A percentile compares a stretch with the other conserved stretches of the same genome.
These are phyloP conservation scores for Atkinsonella hypoxylon DNA, from an alignment of 2,329 filamentous ascomycete species.

Conservation along the genomic window DNA sequence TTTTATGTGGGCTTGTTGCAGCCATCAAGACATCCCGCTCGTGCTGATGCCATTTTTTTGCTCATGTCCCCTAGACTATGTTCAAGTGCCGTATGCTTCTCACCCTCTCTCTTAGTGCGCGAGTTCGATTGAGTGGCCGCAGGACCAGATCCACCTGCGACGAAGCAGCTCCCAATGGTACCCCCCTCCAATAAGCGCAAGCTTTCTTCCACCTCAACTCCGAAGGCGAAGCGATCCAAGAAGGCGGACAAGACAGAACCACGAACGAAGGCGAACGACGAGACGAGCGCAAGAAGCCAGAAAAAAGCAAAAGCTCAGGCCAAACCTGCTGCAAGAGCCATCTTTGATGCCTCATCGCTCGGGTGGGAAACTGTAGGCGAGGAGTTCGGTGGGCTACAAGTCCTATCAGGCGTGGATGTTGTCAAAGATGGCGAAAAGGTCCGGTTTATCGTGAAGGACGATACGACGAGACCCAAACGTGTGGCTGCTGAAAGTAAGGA, in stretches of 20 bases:
- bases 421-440: constrained; percentile 50
- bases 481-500: constrained; percentile 12
- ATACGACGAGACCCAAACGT: constrained; percentile 9
- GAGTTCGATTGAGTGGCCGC: not conserved
- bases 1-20: not conserved
- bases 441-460: constrained; percentile 37
- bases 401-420: constrained; percentile 86
- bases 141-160: not conserved
- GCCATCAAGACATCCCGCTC: not conserved
- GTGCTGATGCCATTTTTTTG: no score
- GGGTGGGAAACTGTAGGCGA: constrained; percentile 71
- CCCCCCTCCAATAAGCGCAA: constrained; percentile 26
- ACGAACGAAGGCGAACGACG: not conserved
- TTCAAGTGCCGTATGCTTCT: no score
- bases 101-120: not conserved
- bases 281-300: not conserved
- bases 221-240: constrained; percentile 26
- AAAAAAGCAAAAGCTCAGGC: constrained; percentile 7
- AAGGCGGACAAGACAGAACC: constrained; percentile 8
- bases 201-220: constrained; percentile 20
- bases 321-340: constrained; percentile 11
- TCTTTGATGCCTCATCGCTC: constrained; percentile 35
- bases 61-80: no score
- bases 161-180: constrained; percentile 15
- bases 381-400: constrained; percentile 84